These are phyloP conservation scores for Trichoderma aggressivum DNA, from an alignment of 2,329 filamentous ascomycete species.

Conservation along the genomic window DNA sequence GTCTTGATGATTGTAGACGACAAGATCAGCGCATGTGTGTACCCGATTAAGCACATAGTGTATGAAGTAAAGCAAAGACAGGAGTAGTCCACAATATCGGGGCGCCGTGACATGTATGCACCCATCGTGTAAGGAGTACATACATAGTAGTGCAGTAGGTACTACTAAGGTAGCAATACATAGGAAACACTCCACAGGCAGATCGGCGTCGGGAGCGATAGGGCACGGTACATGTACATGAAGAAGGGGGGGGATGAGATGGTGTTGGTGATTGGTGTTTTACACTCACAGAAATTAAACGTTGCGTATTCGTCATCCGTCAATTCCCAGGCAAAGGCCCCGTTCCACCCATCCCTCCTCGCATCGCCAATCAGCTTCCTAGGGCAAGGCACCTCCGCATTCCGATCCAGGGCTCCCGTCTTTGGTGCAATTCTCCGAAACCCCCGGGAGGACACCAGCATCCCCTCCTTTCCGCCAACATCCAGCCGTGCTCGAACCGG, in stretches of 20 bases:
- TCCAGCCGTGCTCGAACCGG: background rate
- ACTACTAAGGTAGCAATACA: too few species aligned
- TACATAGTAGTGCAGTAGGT: background rate
- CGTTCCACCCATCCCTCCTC: slow-evolving; percentile 6
- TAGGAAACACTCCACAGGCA: background rate
- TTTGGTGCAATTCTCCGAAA: slow-evolving; percentile 16
- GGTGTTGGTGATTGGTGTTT: background rate
- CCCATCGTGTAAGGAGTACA: background rate
- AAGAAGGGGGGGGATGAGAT: too few species aligned
- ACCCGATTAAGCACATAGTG: background rate
- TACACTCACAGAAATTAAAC: slow-evolving; percentile 15
- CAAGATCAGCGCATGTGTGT: background rate
- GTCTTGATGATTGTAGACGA: background rate
- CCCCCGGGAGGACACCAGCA: background rate
- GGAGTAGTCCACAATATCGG: background rate
- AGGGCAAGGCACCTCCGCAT: background rate
- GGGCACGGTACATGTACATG: background rate
- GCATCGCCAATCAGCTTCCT: slow-evolving; percentile 15
- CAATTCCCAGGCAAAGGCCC: slow-evolving; percentile 10
- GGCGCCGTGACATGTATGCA: background rate
- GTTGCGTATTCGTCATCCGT: slow-evolving; percentile 3
- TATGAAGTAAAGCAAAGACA: background rate
- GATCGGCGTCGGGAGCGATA: background rate
- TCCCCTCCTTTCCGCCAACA: background rate
- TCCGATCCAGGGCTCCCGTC: background rate